Evolutionary conservation across 176 grass and related monocot genomes (phyloP).

Genomic region (Aegilops bicornis): DNA sequence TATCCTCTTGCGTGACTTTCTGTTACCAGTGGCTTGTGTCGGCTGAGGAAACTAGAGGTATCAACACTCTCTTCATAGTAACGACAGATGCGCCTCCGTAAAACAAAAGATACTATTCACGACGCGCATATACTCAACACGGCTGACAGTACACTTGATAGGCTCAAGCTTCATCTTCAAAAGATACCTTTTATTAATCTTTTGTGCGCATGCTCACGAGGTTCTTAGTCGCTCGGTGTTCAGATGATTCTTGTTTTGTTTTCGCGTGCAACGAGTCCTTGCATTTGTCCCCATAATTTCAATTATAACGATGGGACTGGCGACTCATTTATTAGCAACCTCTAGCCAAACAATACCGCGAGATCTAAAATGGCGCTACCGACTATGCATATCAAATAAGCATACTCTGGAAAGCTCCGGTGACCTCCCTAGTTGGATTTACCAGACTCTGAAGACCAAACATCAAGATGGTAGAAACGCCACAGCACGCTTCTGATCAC

Average conservation of each 20-base stretch:
- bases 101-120: background rate
- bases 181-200: background rate
- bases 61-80: background rate
- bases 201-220: background rate
- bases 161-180: background rate
- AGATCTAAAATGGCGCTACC: background rate
- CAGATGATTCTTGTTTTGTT: background rate
- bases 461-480: background rate
- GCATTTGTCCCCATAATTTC: no score
- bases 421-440: background rate
- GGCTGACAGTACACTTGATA: background rate
- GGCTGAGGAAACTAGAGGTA: background rate
- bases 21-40: conserved; percentile 9
- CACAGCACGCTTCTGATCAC: background rate
- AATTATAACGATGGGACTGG: no score
- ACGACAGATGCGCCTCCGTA: background rate
- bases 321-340: no score
- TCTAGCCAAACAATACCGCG: background rate
- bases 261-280: background rate
- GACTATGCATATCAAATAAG: background rate
- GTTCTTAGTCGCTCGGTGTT: background rate
- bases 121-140: background rate
- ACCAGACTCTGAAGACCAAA: conserved; percentile 14
- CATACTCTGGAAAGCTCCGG: background rate
- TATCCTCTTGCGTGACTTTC: conserved; percentile 17